A percentile compares a stretch with the other conserved stretches of the same genome.
These are phyloP conservation scores for Lenzites betulinus DNA, from an alignment of 768 basidiomycete species.

Conservation along the genomic window DNA sequence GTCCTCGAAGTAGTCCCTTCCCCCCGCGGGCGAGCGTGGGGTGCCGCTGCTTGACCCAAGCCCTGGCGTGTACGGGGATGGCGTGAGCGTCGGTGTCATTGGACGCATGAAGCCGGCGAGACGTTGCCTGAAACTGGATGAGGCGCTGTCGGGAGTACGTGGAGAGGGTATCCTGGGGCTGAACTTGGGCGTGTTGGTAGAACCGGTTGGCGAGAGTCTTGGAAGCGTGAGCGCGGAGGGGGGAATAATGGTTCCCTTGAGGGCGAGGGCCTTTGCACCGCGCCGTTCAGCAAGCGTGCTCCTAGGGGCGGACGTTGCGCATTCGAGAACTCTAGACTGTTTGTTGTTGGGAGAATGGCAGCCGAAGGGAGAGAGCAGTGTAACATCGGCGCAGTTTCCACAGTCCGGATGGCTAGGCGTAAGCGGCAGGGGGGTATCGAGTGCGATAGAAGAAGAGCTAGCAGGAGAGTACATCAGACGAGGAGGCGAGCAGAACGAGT, in stretches of 20 bases:
- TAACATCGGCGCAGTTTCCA: neutral
- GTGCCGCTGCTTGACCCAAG: neutral
- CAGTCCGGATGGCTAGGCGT: neutral
- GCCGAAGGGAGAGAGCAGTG: neutral
- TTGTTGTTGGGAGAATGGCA: neutral
- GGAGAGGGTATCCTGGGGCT: neutral
- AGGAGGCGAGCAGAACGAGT: slow-evolving; percentile 9
- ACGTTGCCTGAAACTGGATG: slow-evolving; percentile 8
- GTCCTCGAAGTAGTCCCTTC: slow-evolving; percentile 4
- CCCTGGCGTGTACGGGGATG: no score
- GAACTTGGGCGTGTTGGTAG: no score
- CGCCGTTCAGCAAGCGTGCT: slow-evolving; percentile 15
- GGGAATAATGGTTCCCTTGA: neutral
- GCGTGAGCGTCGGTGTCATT: neutral
- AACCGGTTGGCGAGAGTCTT: neutral
- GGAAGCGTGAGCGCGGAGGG: neutral
- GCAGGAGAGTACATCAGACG: slow-evolving; percentile 15
- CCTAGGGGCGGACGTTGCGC: neutral
- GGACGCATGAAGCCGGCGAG: slow-evolving; percentile 16
- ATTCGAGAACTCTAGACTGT: neutral
- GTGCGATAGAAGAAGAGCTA: slow-evolving; percentile 9
- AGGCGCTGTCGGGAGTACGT: neutral
- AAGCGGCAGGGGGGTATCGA: neutral
- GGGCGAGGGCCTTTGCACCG: slow-evolving; percentile 1
- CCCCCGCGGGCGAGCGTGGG: neutral